Percentiles rank a stretch among this genome's conserved stretches.
Evolutionary conservation across 164 flowering plant genomes (phyloP).

Genomic region (Vitis amurensis): DNA sequence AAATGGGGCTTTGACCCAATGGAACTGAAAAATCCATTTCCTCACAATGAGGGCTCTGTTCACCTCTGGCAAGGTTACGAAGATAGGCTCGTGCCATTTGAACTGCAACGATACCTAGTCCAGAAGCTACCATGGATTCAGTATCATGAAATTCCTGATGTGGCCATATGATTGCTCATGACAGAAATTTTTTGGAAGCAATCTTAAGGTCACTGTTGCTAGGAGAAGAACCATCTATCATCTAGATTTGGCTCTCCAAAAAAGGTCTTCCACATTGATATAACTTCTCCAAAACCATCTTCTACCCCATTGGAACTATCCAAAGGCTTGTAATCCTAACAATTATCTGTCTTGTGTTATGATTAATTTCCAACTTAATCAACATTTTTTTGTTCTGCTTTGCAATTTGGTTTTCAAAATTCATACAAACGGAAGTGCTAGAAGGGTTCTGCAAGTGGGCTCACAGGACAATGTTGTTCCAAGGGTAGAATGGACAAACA

Average conservation of each 20-base stretch:
- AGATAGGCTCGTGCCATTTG: constrained; percentile 23
- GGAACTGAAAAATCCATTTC: constrained; percentile 34
- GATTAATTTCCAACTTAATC: too few species aligned
- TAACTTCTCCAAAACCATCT: too few species aligned
- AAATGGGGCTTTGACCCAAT: constrained; percentile 43
- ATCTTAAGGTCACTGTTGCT: constrained; percentile 30
- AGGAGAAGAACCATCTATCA: constrained; percentile 11
- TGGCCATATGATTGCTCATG: constrained; percentile 36
- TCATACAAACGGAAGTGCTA: too few species aligned
- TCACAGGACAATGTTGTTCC: too few species aligned
- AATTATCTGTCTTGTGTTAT: too few species aligned
- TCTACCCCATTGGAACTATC: too few species aligned
- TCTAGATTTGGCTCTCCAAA: background rate
- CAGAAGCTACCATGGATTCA: constrained; percentile 42
- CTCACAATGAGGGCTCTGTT: constrained; percentile 21
- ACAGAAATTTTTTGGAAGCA: constrained; percentile 28
- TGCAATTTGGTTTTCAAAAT: too few species aligned
- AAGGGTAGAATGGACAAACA: too few species aligned
- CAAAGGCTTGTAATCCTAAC: too few species aligned
- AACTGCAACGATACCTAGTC: constrained; percentile 25
- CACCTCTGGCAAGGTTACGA: constrained; percentile 41
- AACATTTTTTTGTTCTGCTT: too few species aligned
- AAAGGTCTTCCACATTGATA: too few species aligned
- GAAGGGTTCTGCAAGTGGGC: too few species aligned
- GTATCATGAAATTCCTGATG: constrained; percentile 46